Conservation (phyloP, 2,329 filamentous ascomycete genomes). For the Alternaria sp. region DNA sequence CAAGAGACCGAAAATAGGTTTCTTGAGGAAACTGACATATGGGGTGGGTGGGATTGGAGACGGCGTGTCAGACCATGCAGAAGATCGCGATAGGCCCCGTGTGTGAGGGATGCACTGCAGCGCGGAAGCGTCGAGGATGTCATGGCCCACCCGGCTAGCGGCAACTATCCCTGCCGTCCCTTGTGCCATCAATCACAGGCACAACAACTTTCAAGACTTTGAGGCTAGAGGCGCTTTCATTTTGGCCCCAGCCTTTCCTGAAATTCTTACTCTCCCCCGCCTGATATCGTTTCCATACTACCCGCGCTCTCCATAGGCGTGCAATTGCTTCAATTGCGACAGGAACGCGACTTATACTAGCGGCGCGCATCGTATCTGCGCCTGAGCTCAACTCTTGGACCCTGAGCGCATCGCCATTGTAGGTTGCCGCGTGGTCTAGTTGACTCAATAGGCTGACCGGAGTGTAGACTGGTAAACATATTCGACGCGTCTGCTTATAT, state of each 20-base stretch:
- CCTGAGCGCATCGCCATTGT: slow-evolving; percentile 27
- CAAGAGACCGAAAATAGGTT: neutral
- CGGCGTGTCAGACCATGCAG: neutral
- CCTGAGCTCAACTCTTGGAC: slow-evolving; percentile 14
- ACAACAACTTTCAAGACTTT: slow-evolving; percentile 26
- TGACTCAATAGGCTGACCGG: slow-evolving; percentile 22
- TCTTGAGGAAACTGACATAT: neutral
- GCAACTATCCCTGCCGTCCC: slow-evolving; percentile 22
- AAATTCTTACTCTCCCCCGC: slow-evolving; percentile 1
- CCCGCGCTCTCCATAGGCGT: neutral
- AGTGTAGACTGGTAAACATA: slow-evolving; percentile 6
- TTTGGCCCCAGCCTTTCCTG: slow-evolving; percentile 11
- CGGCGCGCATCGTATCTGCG: slow-evolving; percentile 13
- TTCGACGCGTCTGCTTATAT: slow-evolving; percentile 11
- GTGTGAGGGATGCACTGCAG: slow-evolving; percentile 2
- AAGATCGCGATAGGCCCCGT: neutral
- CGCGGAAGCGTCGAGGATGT: slow-evolving; percentile 9
- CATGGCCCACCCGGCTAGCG: slow-evolving; percentile 24
- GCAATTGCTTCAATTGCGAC: slow-evolving; percentile 6
- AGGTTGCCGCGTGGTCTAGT: slow-evolving; percentile 15
- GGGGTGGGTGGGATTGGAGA: neutral
- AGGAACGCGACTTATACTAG: slow-evolving; percentile 7
- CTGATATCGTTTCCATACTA: slow-evolving; percentile 3
- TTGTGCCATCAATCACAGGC: slow-evolving; percentile 23
- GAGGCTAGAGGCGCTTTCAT: slow-evolving; percentile 6